These are phyloP conservation scores for Aspergillus ostianus DNA, from an alignment of 495 filamentous ascomycete genomes.

Conservation along the genomic window DNA sequence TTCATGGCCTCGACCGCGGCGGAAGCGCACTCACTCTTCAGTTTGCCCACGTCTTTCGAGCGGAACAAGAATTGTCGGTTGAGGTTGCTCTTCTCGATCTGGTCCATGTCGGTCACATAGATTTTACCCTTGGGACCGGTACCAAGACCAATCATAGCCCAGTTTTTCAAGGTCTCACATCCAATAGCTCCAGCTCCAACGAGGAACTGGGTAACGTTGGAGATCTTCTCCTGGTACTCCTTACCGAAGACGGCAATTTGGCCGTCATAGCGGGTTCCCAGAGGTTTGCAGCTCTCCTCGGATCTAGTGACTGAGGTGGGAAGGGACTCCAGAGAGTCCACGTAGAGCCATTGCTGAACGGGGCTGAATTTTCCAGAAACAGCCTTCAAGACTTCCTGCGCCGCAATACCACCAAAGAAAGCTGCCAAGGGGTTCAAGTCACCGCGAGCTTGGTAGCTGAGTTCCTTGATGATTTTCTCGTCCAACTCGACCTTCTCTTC, in stretches of 20 bases:
- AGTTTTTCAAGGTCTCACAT: constrained; percentile 99
- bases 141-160: constrained; percentile 97
- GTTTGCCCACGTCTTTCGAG: constrained; percentile 86
- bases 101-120: constrained; percentile 93
- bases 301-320: constrained; percentile 70
- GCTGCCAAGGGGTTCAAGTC: constrained; percentile 90
- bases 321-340: constrained; percentile 94
- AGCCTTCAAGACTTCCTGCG: constrained; percentile 95
- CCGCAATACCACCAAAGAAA: constrained; percentile 91
- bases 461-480: constrained; percentile 87
- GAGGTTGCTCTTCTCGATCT: constrained; percentile 98
- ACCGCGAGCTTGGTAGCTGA: constrained; percentile 93
- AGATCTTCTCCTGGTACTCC: constrained; percentile 90
- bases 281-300: constrained; percentile 83
- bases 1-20: constrained; percentile 91
- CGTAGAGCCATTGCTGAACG: constrained; percentile 91
- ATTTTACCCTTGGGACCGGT: constrained; percentile 87
- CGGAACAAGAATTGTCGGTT: constrained; percentile 98
- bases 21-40: constrained; percentile 96
- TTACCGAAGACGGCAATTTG: constrained; percentile 96
- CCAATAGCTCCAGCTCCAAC: constrained; percentile 98
- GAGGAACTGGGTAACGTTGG: constrained; percentile 85
- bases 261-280: constrained; percentile 84
- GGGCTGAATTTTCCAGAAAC: constrained; percentile 97
- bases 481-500: constrained; percentile 82